These are phyloP conservation scores for Solanum sitiens DNA, from an alignment of 257 asterid genomes.

Conservation along the genomic window DNA sequence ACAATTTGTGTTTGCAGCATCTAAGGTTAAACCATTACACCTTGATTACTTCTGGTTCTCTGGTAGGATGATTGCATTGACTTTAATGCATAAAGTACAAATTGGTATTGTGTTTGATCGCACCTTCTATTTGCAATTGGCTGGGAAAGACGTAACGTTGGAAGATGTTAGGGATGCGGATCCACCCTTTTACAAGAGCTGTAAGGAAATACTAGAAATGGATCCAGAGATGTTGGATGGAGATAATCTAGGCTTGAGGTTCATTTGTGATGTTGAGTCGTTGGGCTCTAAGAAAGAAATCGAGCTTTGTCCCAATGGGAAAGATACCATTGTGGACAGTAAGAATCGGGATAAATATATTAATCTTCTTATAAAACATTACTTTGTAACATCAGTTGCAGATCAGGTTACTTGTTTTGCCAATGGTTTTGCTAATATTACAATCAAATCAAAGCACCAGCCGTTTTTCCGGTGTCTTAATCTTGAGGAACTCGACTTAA, in stretches of 20 bases:
- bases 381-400: not conserved
- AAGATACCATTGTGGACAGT: not conserved
- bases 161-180: not conserved
- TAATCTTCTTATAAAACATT: not conserved
- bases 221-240: not conserved
- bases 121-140: not conserved
- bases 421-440: not conserved
- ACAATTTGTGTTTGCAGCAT: not conserved
- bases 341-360: not conserved
- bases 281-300: not conserved
- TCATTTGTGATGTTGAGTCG: not conserved
- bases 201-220: not conserved
- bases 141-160: not conserved
- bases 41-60: not conserved
- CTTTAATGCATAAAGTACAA: not conserved
- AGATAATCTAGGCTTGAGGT: not conserved
- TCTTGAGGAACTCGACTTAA: not conserved
- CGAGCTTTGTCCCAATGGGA: not conserved
- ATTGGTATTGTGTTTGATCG: not conserved
- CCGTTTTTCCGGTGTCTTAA: not conserved
- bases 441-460: not conserved
- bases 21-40: not conserved
- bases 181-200: not conserved
- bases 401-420: not conserved
- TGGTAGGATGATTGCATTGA: not conserved